Percentiles rank a stretch among this genome's conserved stretches.
Conservation (phyloP, 352 stramenopile genomes). For the Phytophthora idaei region DNA sequence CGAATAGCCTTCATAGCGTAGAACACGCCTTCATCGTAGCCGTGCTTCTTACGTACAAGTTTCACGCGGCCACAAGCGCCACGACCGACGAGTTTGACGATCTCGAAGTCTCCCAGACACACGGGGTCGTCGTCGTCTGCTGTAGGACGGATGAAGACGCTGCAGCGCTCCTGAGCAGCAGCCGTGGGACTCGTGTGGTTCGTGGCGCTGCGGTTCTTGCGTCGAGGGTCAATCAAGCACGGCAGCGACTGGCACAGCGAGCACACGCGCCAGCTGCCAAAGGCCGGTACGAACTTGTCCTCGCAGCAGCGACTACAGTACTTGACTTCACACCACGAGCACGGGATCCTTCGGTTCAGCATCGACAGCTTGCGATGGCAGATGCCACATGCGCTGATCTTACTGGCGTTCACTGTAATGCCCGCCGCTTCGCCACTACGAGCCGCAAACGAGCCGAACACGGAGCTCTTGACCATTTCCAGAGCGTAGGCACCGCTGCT, state of each 20-base stretch:
- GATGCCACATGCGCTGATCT: slow-evolving; percentile 77
- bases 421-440: slow-evolving; percentile 66
- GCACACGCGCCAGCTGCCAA: slow-evolving; percentile 82
- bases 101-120: slow-evolving; percentile 94
- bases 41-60: slow-evolving; percentile 89
- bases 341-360: slow-evolving; percentile 80
- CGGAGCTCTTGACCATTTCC: slow-evolving; percentile 84
- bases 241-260: slow-evolving; percentile 79
- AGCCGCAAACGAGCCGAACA: slow-evolving; percentile 83
- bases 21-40: slow-evolving; percentile 77
- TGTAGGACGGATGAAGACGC: slow-evolving; percentile 78
- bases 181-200: slow-evolving; percentile 64
- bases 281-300: slow-evolving; percentile 83
- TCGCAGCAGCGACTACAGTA: slow-evolving; percentile 86
- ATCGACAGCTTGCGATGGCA: slow-evolving; percentile 84
- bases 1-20: slow-evolving; percentile 90
- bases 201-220: slow-evolving; percentile 72
- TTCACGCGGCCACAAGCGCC: slow-evolving; percentile 89
- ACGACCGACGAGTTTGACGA: slow-evolving; percentile 97
- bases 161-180: slow-evolving; percentile 53
- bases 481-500: slow-evolving; percentile 81
- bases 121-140: slow-evolving; percentile 62
- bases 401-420: slow-evolving; percentile 78
- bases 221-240: slow-evolving; percentile 79
- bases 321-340: slow-evolving; percentile 87